phyloP scores from a whole-genome alignment of 495 filamentous ascomycete genomes.

The Annulohypoxylon stygium region DNA sequence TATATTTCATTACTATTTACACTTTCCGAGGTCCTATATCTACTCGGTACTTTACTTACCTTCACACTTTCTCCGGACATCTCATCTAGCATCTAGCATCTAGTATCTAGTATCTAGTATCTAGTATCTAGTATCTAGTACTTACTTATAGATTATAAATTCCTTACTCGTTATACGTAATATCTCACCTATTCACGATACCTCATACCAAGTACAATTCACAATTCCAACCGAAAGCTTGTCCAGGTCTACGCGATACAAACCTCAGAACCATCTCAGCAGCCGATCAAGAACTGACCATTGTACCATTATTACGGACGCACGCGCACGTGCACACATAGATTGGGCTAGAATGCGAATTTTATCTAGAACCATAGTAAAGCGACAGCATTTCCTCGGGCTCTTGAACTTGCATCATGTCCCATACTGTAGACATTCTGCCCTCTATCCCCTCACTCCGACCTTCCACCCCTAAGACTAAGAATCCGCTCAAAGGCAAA shows the following conservation, averaged over 20 bases:
- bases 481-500: conserved; percentile 14
- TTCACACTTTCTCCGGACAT: not conserved
- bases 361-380: conserved; percentile 1
- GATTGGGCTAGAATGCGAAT: conserved; percentile 25
- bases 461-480: conserved; percentile 4
- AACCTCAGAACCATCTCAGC: not conserved
- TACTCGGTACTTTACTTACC: not conserved
- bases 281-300: not conserved
- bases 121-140: not conserved
- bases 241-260: not conserved
- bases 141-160: not conserved
- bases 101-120: not conserved
- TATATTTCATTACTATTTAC: too few species aligned
- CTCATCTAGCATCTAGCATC: too few species aligned
- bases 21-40: too few species aligned
- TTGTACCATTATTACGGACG: not conserved
- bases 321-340: conserved; percentile 5
- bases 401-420: conserved; percentile 44
- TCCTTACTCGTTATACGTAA: not conserved
- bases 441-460: conserved; percentile 37
- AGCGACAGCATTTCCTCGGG: conserved; percentile 14
- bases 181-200: not conserved
- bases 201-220: not conserved
- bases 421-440: conserved; percentile 35
- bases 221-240: not conserved